Evolutionary conservation across 805 yeast species (phyloP).

Genomic region (Pichia insulana): DNA sequence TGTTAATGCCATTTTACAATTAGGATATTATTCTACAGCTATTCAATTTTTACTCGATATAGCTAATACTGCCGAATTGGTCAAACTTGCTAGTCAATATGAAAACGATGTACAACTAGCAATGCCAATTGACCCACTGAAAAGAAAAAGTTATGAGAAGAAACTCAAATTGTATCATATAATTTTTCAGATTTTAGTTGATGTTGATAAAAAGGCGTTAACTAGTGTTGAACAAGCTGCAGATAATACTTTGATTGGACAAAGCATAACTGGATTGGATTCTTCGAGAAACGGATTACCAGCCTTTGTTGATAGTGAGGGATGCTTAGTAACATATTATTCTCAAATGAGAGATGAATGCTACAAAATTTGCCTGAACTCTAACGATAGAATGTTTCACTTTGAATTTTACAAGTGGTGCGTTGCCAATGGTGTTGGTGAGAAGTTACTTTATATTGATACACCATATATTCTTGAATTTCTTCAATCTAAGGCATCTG

Average conservation of each 20-base stretch:
- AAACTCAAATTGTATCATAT: conserved; percentile 58
- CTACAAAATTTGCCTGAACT: conserved; percentile 64
- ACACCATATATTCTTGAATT: conserved; percentile 76
- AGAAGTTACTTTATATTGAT: conserved; percentile 66
- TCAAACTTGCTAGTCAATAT: conserved; percentile 49
- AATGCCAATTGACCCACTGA: conserved; percentile 36
- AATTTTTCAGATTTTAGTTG: conserved; percentile 66
- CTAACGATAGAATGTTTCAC: conserved; percentile 80
- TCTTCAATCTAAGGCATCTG: conserved; percentile 55
- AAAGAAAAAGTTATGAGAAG: conserved; percentile 41
- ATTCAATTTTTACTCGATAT: conserved; percentile 72
- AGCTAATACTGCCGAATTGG: conserved; percentile 59
- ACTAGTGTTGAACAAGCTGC: conserved; percentile 28
- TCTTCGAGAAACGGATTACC: conserved; percentile 6
- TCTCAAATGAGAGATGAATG: conserved; percentile 59
- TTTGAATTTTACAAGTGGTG: conserved; percentile 91
- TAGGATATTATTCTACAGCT: conserved; percentile 78
- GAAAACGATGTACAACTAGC: conserved; percentile 30
- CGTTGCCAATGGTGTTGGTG: conserved; percentile 66
- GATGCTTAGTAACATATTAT: conserved; percentile 38
- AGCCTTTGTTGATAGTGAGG: conserved; percentile 24
- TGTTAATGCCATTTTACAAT: conserved; percentile 62
- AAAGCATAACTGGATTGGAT: conserved; percentile 3
- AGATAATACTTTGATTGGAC: conserved; percentile 12
- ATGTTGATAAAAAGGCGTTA: conserved; percentile 58